Percentiles rank a stretch among this genome's conserved stretches.
Conservation (phyloP, 1,284 basidiomycete genomes). For the Puccinia triticina region DNA sequence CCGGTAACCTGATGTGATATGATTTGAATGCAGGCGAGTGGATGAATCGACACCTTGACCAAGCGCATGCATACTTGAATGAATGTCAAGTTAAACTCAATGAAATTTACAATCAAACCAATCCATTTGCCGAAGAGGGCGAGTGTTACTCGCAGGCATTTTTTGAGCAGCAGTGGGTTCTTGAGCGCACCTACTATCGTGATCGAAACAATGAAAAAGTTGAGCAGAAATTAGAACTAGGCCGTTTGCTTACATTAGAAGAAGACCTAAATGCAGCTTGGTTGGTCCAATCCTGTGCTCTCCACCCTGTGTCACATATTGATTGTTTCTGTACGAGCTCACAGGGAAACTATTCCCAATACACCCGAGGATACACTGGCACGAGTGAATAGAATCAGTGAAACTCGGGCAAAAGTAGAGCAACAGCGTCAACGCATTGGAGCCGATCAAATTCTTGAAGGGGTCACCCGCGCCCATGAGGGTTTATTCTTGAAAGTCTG, state of each 20-base stretch:
- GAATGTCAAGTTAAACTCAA: not conserved
- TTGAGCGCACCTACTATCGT: not conserved
- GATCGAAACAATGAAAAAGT: not conserved
- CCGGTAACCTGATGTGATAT: too few species aligned
- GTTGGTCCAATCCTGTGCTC: too few species aligned
- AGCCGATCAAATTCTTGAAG: not conserved
- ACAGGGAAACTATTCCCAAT: not conserved
- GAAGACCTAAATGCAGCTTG: not conserved
- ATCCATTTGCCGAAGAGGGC: not conserved
- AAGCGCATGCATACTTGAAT: not conserved
- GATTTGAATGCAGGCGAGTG: not conserved
- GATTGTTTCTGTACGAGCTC: not conserved
- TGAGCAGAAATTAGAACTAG: constrained; percentile 7
- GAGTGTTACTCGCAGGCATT: not conserved
- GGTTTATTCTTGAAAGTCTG: constrained; percentile 13
- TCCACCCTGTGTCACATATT: too few species aligned
- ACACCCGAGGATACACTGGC: not conserved
- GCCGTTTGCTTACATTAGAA: not conserved
- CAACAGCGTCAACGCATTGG: not conserved
- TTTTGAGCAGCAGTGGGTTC: not conserved
- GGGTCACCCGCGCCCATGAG: not conserved
- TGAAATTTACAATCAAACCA: not conserved
- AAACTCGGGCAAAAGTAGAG: not conserved
- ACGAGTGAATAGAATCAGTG: not conserved
- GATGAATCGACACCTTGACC: not conserved